Percentiles rank a stretch among this genome's conserved stretches.
These are phyloP conservation scores for Ogataea siamensis DNA, from an alignment of 805 yeast species.

Conservation along the genomic window DNA sequence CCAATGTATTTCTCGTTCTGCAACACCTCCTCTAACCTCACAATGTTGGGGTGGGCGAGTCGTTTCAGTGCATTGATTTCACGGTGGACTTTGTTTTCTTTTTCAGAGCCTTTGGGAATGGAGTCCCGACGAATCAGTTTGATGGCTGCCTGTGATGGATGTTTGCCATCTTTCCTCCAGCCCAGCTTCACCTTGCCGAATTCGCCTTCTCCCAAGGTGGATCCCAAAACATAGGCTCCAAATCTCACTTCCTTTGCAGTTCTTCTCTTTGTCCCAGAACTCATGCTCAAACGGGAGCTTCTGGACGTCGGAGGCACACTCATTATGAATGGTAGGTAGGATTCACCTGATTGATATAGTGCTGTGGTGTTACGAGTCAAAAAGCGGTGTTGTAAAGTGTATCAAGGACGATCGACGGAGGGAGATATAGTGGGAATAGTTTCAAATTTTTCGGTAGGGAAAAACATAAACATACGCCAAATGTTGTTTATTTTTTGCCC, in stretches of 20 bases:
- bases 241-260: constrained; percentile 70
- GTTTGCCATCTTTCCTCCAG: constrained; percentile 83
- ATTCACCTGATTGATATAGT: constrained; percentile 3
- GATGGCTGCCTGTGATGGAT: constrained; percentile 86
- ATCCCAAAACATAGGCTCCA: constrained; percentile 87
- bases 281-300: constrained; percentile 22
- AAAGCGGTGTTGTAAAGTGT: constrained; percentile 3
- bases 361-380: constrained; percentile 4
- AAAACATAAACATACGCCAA: constrained; percentile 12
- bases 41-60: constrained; percentile 90
- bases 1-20: constrained; percentile 95
- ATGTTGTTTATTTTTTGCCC: constrained; percentile 12
- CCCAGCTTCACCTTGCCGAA: constrained; percentile 97
- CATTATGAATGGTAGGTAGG: constrained; percentile 5
- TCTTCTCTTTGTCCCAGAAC: constrained; percentile 32
- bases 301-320: constrained; percentile 17
- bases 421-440: constrained; percentile 10
- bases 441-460: constrained; percentile 15
- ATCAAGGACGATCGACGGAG: constrained; percentile 14
- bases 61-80: constrained; percentile 89
- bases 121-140: constrained; percentile 87
- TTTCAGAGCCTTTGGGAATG: constrained; percentile 80
- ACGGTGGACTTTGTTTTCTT: constrained; percentile 85
- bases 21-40: constrained; percentile 84
- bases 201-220: constrained; percentile 96